Base-by-base conservation (phyloP, 306 rosid genomes). In the Cercis canadensis region DNA sequence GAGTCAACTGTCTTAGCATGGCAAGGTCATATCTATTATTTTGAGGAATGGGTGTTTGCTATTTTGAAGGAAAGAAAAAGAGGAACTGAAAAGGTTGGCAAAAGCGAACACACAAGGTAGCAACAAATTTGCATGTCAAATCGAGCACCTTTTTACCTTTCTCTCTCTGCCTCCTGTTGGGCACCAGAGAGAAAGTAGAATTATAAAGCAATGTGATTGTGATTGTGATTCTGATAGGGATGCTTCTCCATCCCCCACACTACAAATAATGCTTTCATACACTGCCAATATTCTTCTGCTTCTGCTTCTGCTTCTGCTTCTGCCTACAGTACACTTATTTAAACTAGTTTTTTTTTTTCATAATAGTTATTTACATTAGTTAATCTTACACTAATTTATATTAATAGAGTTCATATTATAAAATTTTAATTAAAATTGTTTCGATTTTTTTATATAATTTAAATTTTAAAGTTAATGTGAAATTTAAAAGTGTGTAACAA, bases 51-150 rank as follows among this genome's bases (percentile, higher is more conserved):
- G 14, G n/a, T 63, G 77, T 54, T 63, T 62, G 83, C 69, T 81
- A 62, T 61, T 70, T 59, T 32, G 67, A 34, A 39, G 60, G 29
- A 24, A 24, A 24, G 29, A 24, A 24, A 24, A 3, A 24, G 3
- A 24, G 82, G 45, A 53, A 40, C 56, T 80, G 86, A 84, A 81
- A 81, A 69, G 75, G 81, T 73, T 56, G 82, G 84, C 64, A 65
- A 82, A 82, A 86, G 88, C 36, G 52, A 69, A 63, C 70, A 74
- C 14, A 76, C 7, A 70, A 80, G 85, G 77, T 78, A 75, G 65
- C 34, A 88, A 87, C 96, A 87, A 87, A 87, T 44, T n/a, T 70
- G 76, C 67, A 67, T 14, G 85, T 85, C 92, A 82, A 80, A 89
- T 92, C 96, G 33, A 55, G 14, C 7, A 79, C 91, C 85, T 87